Evolutionary conservation across 345 rosid genomes (phyloP), one percentile per base, ranked within the genome.

Genomic region (Acer campestre): DNA sequence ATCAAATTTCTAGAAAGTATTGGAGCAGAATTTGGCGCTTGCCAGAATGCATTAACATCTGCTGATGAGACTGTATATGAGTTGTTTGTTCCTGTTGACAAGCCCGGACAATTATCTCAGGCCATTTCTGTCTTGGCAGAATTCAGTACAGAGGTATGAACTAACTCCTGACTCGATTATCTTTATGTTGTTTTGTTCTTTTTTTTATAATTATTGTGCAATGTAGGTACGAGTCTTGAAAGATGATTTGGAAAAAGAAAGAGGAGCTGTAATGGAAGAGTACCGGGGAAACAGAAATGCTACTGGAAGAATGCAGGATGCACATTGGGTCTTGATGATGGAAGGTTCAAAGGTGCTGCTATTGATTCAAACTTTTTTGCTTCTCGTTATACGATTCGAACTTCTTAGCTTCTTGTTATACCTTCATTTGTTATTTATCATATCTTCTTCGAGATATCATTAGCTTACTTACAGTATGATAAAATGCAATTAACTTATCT

Each of bases 181-280:
- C 22, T 65, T 56, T 29, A 46, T 67, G 25, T 35, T 42, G 67
- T 6, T 49, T 75, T 1, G 38, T 29, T 78, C 35, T n/a, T 61
- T 55, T 55, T 61, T 27, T 27, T 70, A 35, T 74, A 53, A 61
- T 66, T 51, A 42, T 51, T 23, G 14, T 69, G 71, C 27, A 38
- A 67, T 81, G 75, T 76, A 95, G 98, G 85, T 95, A 82, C 94
- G 95, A 78, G 90, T 89, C 74, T 89, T 95, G 1, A 89, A 86
- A 81, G 94, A 92, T 29, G 98, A 95, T 86, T 78, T 95, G 85
- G 92, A 93, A 27, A 92, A 93, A 82, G 98, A 95, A 84, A 90
- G 94, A 84, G 98, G 98, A 10, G 97, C 98, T 59, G 95, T 95
- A 72, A 80, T 95, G 91, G 98, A 95, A 81, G 98, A 93, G 85